Conservation (phyloP, 306 rosid species). For the Parietaria judaica region DNA sequence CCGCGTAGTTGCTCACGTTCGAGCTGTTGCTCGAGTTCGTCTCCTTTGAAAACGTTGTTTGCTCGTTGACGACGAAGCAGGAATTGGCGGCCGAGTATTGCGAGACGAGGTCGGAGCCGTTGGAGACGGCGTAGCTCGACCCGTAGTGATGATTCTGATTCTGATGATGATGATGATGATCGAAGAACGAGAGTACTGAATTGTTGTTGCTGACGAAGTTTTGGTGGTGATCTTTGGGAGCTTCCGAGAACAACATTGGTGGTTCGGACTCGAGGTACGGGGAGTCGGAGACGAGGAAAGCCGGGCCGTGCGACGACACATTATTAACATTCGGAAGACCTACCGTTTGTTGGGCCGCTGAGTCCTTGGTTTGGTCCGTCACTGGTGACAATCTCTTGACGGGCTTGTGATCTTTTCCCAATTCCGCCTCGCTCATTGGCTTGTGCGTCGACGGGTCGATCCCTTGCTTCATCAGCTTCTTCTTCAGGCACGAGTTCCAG, state of each 20-base stretch:
- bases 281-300: conserved; percentile 43
- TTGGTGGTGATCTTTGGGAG: conserved; percentile 30
- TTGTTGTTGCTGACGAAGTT: conserved; percentile 22
- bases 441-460: conserved; percentile 89
- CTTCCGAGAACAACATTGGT: conserved; percentile 26
- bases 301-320: conserved; percentile 39
- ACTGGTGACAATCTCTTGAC: conserved; percentile 15
- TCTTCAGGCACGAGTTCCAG: conserved; percentile 91
- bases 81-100: no score
- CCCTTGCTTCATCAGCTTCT: conserved; percentile 92
- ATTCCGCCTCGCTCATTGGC: conserved; percentile 36
- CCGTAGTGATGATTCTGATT: no score
- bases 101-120: no score
- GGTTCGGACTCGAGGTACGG: conserved; percentile 28
- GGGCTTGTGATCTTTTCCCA: conserved; percentile 17
- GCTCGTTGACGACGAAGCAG: conserved; percentile 13
- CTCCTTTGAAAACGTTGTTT: conserved; percentile 27
- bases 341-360: conserved; percentile 9
- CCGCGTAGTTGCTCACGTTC: conserved; percentile 49
- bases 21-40: conserved; percentile 78
- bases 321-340: conserved; percentile 10
- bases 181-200: neutral
- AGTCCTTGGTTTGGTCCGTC: conserved; percentile 27
- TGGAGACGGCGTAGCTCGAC: no score
- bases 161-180: no score